Conservation (phyloP, 2,329 filamentous ascomycete genomes). For the Colletotrichum plurivorum region DNA sequence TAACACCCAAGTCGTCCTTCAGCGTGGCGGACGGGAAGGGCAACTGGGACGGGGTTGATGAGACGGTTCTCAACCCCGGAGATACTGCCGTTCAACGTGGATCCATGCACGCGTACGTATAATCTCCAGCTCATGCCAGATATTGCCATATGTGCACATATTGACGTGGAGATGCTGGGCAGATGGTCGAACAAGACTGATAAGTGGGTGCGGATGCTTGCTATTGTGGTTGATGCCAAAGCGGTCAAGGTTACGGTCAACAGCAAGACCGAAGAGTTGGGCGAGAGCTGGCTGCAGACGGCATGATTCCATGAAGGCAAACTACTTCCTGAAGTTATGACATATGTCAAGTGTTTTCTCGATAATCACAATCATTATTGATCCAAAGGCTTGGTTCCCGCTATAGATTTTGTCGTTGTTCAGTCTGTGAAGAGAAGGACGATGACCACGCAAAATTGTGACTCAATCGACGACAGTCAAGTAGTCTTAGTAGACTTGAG, state of each 20-base stretch:
- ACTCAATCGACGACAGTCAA: too few species aligned
- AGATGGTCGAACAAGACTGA: constrained; percentile 18
- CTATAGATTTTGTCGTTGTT: too few species aligned
- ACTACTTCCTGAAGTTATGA: too few species aligned
- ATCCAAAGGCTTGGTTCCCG: too few species aligned
- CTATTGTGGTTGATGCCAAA: constrained; percentile 13
- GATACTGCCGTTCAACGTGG: constrained; percentile 25
- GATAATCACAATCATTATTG: too few species aligned
- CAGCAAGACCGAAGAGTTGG: not conserved
- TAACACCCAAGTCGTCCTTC: constrained; percentile 19
- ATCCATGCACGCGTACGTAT: constrained; percentile 18
- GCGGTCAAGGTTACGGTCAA: not conserved
- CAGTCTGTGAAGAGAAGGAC: too few species aligned
- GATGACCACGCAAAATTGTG: too few species aligned
- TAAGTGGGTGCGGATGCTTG: constrained; percentile 16
- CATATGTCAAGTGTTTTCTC: too few species aligned
- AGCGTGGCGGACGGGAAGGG: constrained; percentile 1
- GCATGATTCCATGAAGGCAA: not conserved
- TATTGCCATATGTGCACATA: not conserved
- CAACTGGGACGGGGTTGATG: constrained; percentile 4
- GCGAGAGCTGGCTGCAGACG: constrained; percentile 16
- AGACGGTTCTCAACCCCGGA: constrained; percentile 9
- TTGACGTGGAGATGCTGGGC: not conserved
- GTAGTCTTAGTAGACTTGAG: too few species aligned
- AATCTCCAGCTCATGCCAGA: too few species aligned